phyloP scores from a whole-genome alignment of 805 yeast genomes.

The Starmerella ratchasimensis region DNA sequence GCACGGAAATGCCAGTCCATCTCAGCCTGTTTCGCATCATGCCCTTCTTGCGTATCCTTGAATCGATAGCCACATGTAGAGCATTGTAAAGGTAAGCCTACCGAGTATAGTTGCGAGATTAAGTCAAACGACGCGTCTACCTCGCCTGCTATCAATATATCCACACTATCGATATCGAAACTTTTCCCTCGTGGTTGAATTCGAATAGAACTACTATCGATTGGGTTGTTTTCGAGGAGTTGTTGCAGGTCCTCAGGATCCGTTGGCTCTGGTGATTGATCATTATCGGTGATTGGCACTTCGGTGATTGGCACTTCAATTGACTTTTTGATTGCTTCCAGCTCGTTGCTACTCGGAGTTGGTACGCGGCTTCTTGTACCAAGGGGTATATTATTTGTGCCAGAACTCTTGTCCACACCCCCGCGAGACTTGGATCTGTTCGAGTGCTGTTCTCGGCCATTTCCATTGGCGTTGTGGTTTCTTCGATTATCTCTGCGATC shows the following conservation, averaged over 20 bases:
- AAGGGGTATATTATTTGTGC: conserved; percentile 15
- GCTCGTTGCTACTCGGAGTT: too few relatives aligned
- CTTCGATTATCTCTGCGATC: neutral
- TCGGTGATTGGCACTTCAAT: too few relatives aligned
- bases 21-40: conserved; percentile 45
- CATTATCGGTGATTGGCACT: too few relatives aligned
- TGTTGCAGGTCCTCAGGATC: too few relatives aligned
- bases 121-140: conserved; percentile 25
- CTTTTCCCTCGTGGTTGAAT: too few relatives aligned
- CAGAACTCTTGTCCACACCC: conserved; percentile 10
- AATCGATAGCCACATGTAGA: conserved; percentile 83
- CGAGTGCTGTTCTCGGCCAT: neutral
- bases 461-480: neutral
- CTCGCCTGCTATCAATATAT: conserved; percentile 24
- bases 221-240: too few relatives aligned
- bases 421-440: too few relatives aligned
- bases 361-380: too few relatives aligned
- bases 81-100: conserved; percentile 64
- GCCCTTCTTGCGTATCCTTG: conserved; percentile 44
- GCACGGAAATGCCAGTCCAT: conserved; percentile 94
- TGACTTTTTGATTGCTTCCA: too few relatives aligned
- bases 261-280: too few relatives aligned
- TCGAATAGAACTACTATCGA: too few relatives aligned
- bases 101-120: conserved; percentile 34
- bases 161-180: too few relatives aligned